A percentile compares a stretch with the other conserved stretches of the same genome.
These are phyloP conservation scores for Russula ochroleuca DNA, from an alignment of 768 basidiomycete species.

Conservation along the genomic window DNA sequence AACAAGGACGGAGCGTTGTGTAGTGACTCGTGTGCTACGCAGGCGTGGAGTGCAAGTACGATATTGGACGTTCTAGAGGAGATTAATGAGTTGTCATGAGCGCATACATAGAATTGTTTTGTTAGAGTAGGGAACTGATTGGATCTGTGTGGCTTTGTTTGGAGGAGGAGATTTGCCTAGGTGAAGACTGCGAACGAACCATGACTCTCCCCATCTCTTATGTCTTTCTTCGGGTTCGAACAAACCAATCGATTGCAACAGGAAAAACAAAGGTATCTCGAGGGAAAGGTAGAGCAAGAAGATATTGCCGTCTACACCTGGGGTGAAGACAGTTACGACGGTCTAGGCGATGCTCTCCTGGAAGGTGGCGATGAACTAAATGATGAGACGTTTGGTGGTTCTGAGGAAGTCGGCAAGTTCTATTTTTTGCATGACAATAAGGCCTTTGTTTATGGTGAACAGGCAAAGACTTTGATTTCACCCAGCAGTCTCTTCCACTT, in stretches of 20 bases:
- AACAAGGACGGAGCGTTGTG: slow-evolving; percentile 83
- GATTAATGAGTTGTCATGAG: slow-evolving; percentile 46
- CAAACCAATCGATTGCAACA: slow-evolving; percentile 51
- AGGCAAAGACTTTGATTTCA: slow-evolving; percentile 94
- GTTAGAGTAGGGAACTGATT: background rate
- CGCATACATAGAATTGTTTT: background rate
- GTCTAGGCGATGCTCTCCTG: slow-evolving; percentile 78
- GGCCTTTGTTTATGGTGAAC: slow-evolving; percentile 7
- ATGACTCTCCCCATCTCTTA: slow-evolving; percentile 26
- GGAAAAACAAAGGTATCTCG: slow-evolving; percentile 54
- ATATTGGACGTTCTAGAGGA: slow-evolving; percentile 83
- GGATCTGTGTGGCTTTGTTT: slow-evolving; percentile 26
- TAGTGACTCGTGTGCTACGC: slow-evolving; percentile 84
- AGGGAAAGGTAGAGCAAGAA: slow-evolving; percentile 51
- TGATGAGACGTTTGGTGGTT: slow-evolving; percentile 90
- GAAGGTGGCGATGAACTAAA: slow-evolving; percentile 93
- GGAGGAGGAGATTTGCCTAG: slow-evolving; percentile 1
- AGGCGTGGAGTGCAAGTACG: slow-evolving; percentile 95
- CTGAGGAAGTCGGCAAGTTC: slow-evolving; percentile 65
- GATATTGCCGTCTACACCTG: slow-evolving; percentile 89
- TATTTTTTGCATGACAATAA: background rate
- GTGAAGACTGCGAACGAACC: background rate
- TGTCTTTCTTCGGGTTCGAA: slow-evolving; percentile 86
- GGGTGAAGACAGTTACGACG: slow-evolving; percentile 89
- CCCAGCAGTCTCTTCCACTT: slow-evolving; percentile 41